phyloP scores from a whole-genome alignment of 805 yeast species.

The Myxozyma monticola region DNA sequence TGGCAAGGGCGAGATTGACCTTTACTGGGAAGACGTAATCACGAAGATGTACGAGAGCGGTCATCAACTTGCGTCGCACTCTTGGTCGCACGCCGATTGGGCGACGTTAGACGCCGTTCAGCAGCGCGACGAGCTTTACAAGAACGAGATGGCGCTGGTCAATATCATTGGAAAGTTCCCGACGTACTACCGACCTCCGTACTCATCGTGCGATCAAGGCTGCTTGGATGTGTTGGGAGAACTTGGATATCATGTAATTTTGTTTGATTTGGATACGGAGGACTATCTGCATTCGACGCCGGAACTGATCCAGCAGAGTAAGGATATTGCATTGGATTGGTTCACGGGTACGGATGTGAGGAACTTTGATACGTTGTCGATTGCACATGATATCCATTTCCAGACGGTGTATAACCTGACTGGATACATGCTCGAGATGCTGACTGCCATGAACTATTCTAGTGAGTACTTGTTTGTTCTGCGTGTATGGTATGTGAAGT shows the following conservation, averaged over 20 bases:
- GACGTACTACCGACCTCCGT: conserved; percentile 24
- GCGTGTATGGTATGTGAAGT: too few species aligned
- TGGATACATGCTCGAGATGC: conserved; percentile 7
- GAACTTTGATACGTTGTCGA: conserved; percentile 7
- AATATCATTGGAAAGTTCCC: conserved; percentile 21
- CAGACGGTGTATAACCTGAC: conserved; percentile 25
- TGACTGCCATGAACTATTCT: neutral
- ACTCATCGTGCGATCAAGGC: conserved; percentile 9
- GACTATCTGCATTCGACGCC: conserved; percentile 17
- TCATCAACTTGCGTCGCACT: conserved; percentile 25
- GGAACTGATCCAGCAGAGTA: conserved; percentile 10
- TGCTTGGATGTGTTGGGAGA: conserved; percentile 13
- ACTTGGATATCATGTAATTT: conserved; percentile 23
- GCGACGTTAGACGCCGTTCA: conserved; percentile 1
- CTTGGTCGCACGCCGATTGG: conserved; percentile 25
- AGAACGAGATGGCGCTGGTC: conserved; percentile 25
- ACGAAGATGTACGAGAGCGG: conserved; percentile 10
- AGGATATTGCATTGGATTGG: conserved; percentile 10
- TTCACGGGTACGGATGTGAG: neutral
- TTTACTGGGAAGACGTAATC: conserved; percentile 14
- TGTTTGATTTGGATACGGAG: conserved; percentile 22
- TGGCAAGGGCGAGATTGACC: conserved; percentile 25
- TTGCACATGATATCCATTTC: conserved; percentile 22
- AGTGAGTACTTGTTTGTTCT: too few species aligned
- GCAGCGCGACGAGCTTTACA: conserved; percentile 13